Evolutionary conservation across 2,329 filamentous ascomycete species (phyloP).

Genomic region (Sordariomycetes sp.): DNA sequence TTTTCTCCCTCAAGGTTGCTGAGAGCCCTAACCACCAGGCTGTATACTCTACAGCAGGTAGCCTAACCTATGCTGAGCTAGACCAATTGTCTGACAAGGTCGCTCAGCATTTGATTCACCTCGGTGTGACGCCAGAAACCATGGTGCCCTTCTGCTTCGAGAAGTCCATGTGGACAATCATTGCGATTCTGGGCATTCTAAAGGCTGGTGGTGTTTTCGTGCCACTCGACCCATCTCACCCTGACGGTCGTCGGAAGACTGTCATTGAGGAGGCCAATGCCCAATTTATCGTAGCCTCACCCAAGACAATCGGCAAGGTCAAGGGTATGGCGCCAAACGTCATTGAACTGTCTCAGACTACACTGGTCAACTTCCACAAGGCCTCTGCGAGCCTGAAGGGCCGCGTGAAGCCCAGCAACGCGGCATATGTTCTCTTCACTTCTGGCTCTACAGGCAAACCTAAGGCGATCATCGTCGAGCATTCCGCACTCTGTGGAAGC

Average conservation of each 20-base stretch:
- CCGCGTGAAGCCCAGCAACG: constrained; percentile 2
- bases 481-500: constrained; percentile 5
- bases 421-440: constrained; percentile 11
- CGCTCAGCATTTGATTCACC: constrained; percentile 2
- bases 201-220: constrained; percentile 18
- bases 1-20: constrained; percentile 3
- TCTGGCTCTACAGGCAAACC: constrained; percentile 12
- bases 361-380: background rate
- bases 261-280: constrained; percentile 6
- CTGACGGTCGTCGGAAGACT: constrained; percentile 1
- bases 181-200: constrained; percentile 16
- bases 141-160: constrained; percentile 13
- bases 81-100: background rate
- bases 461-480: constrained; percentile 11
- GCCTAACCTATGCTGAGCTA: constrained; percentile 2
- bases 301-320: constrained; percentile 11
- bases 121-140: constrained; percentile 14
- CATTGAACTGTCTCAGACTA: background rate
- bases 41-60: constrained; percentile 3
- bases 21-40: constrained; percentile 5
- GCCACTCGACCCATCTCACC: constrained; percentile 14
- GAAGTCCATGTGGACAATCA: constrained; percentile 14
- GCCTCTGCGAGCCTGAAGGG: too few relatives aligned
- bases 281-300: constrained; percentile 5
- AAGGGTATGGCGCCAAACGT: background rate